phyloP scores from a whole-genome alignment of 768 basidiomycete genomes.

The Chalciporus chontae region DNA sequence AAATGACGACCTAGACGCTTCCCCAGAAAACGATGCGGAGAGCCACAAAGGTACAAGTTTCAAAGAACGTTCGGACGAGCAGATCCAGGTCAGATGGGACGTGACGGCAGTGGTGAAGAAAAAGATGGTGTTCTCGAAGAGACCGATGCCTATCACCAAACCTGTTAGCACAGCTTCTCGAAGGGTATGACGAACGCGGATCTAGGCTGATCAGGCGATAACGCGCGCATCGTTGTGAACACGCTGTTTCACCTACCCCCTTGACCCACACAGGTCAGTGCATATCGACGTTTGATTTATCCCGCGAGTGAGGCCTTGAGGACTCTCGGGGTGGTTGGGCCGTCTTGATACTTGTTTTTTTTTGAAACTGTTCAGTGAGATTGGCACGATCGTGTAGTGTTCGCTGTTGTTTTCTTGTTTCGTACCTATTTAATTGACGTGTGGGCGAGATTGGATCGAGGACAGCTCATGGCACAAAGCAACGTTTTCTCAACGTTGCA shows the following conservation, averaged over 20 bases:
- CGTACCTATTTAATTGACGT: slow-evolving; percentile 12
- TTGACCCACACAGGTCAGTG: slow-evolving; percentile 12
- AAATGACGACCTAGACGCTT: not conserved
- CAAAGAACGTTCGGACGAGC: not conserved
- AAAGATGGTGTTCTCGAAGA: slow-evolving; percentile 80
- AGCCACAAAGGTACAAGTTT: not conserved
- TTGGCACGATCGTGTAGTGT: not conserved
- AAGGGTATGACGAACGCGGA: slow-evolving; percentile 11
- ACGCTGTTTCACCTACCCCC: slow-evolving; percentile 18
- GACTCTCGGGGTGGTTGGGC: not conserved
- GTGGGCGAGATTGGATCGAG: slow-evolving; percentile 8
- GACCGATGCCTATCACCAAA: slow-evolving; percentile 70
- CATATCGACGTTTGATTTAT: not conserved
- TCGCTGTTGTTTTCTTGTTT: not conserved
- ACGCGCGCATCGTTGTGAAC: slow-evolving; percentile 14
- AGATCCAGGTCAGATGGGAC: slow-evolving; percentile 44
- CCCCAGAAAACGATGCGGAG: not conserved
- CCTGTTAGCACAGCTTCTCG: slow-evolving; percentile 21
- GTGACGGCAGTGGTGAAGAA: slow-evolving; percentile 70
- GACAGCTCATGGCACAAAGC: slow-evolving; percentile 14
- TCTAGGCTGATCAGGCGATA: not conserved
- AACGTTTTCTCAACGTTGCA: slow-evolving; percentile 34
- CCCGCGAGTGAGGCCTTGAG: not conserved
- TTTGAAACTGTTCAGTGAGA: not conserved
- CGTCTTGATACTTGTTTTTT: not conserved